A percentile compares a stretch with the other conserved stretches of the same genome.
Evolutionary conservation across 2,329 filamentous ascomycete genomes (phyloP).

Genomic region (Aureobasidium sp.): DNA sequence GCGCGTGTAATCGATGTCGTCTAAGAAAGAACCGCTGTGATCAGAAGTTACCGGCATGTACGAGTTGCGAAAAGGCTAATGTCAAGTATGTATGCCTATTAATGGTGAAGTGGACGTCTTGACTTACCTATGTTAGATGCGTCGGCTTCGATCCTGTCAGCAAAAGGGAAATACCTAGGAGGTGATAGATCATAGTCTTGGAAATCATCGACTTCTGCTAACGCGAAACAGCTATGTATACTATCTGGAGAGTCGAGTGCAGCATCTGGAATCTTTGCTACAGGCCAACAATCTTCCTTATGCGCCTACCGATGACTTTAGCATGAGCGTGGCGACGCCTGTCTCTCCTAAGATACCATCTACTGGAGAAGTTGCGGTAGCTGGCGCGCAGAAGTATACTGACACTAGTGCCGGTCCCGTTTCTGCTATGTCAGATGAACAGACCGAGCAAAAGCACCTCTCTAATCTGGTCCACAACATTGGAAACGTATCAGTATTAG

Average conservation of each 20-base stretch:
- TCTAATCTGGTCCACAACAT: constrained; percentile 61
- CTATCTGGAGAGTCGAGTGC: constrained; percentile 81
- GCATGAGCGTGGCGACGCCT: constrained; percentile 23
- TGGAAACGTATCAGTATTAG: constrained; percentile 69
- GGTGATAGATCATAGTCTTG: constrained; percentile 26
- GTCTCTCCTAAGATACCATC: background rate
- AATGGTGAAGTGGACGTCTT: background rate
- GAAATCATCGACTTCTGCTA: background rate
- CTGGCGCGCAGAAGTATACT: background rate
- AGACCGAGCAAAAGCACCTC: constrained; percentile 51
- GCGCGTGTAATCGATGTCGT: constrained; percentile 87
- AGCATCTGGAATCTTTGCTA: constrained; percentile 72
- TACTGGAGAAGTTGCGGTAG: background rate
- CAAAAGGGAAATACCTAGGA: constrained; percentile 86
- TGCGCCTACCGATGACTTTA: constrained; percentile 59
- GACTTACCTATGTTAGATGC: constrained; percentile 37
- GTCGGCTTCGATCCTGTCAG: constrained; percentile 96
- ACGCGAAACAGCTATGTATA: constrained; percentile 67
- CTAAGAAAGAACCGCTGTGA: constrained; percentile 92
- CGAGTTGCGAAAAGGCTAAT: constrained; percentile 84
- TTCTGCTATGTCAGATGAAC: constrained; percentile 29
- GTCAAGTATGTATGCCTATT: constrained; percentile 45
- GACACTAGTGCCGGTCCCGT: background rate
- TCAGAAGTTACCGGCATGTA: constrained; percentile 82
- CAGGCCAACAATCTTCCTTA: constrained; percentile 60